Evolutionary conservation across 202 grass and related monocot species (phyloP).

Genomic region (Brachypodium distachyon): DNA sequence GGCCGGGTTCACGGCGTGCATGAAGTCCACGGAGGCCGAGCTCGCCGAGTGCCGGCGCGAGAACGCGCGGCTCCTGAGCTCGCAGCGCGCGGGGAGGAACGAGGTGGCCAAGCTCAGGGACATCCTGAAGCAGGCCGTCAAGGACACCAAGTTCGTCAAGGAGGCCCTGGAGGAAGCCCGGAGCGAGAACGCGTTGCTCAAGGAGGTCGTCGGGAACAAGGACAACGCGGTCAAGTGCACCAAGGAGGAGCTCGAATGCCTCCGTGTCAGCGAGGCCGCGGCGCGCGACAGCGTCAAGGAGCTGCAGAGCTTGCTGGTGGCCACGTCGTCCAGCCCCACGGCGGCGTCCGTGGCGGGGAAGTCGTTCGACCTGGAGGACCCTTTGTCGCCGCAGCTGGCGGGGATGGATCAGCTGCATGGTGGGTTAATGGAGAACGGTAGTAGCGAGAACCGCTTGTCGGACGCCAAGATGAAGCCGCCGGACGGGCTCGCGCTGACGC

Average conservation of each 20-base stretch:
- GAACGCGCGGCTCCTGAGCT: slow-evolving; percentile 31
- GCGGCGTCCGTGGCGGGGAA: neutral
- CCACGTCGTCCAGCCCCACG: slow-evolving; percentile 41
- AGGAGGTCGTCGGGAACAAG: slow-evolving; percentile 49
- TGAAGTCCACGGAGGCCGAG: slow-evolving; percentile 60
- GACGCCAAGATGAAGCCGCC: slow-evolving; percentile 33
- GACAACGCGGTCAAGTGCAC: slow-evolving; percentile 44
- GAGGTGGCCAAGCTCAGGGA: slow-evolving; percentile 82
- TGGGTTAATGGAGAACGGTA: too few species aligned
- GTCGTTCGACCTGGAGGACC: slow-evolving; percentile 25
- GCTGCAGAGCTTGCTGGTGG: slow-evolving; percentile 72
- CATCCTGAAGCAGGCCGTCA: slow-evolving; percentile 84
- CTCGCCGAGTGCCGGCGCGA: slow-evolving; percentile 36
- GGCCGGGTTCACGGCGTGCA: slow-evolving; percentile 70
- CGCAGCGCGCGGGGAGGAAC: slow-evolving; percentile 50
- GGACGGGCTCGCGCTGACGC: slow-evolving; percentile 23
- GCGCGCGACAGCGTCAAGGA: slow-evolving; percentile 68
- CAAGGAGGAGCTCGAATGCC: slow-evolving; percentile 58
- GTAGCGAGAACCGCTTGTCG: slow-evolving; percentile 27
- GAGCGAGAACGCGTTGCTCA: slow-evolving; percentile 50
- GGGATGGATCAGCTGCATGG: neutral
- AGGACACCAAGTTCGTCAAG: slow-evolving; percentile 62
- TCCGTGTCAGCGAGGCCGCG: slow-evolving; percentile 65
- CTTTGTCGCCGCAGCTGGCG: slow-evolving; percentile 17
- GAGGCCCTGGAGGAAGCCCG: slow-evolving; percentile 67